Base-by-base conservation (phyloP, 1,284 basidiomycete genomes). In the Heterobasidion occidentale region DNA sequence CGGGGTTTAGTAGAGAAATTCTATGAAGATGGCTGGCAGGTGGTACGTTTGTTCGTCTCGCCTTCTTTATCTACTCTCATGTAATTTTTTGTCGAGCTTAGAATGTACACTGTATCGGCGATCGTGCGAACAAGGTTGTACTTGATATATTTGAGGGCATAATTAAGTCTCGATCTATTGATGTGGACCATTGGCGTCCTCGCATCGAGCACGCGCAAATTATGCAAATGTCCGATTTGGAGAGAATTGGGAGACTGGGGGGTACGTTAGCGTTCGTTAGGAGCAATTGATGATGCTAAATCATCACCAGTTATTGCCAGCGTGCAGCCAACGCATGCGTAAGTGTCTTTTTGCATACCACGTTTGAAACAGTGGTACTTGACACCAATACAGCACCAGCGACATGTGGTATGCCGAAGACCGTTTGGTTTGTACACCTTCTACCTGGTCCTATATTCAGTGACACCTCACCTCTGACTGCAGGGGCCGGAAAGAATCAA, bases 151-250 rank as follows among this genome's bases (percentile, higher is more conserved):
- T 90, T 63, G 89, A 93, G 67, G 71, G 70, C 1, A 67, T 80
- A 0, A 62, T 82, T 2, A 60, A 5, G 27, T 12, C 20, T 60
- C 6, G 57, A 67, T 45, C 63, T 61, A 17, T 65, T 64, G 36
- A 66, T 63, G 72, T 77, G 11, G 67, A 73, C 0, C 69, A 73
- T 47, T 78, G 80, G 64, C 76, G 93, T 17, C 86, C 90, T 1
- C 77, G 94, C 20, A 85, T 96, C 33, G 95, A 98, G 66, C 94
- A 98, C 69, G 88, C 93, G 0, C 94, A 98, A 70, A 93, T 97
- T 56, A 76, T 96, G 73, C 79, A 80, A 1, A 70, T 67, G 5
- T 72, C 77, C 1, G 94, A 97, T 67, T 65, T 96, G 11, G 65
- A 78, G 56, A 78, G 92, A 12, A 77, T 85, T 20, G 89, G 86